These are phyloP conservation scores for Podospora appendiculata DNA, from an alignment of 495 filamentous ascomycete genomes.

Conservation along the genomic window DNA sequence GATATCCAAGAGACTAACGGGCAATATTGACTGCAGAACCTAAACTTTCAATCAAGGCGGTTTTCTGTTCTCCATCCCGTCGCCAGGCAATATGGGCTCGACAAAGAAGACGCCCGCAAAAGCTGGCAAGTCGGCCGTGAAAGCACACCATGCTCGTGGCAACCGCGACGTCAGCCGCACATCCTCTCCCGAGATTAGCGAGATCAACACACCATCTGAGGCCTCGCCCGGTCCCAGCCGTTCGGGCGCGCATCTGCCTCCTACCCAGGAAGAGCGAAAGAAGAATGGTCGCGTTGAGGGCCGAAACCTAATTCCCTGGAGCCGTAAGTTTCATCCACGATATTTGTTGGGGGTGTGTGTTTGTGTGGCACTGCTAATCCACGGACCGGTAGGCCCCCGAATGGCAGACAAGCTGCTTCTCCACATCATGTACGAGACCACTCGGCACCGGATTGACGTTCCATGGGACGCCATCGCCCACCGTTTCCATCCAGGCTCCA, in stretches of 20 bases:
- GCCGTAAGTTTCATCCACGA: constrained; percentile 15
- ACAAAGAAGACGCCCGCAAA: not conserved
- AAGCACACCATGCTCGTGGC: not conserved
- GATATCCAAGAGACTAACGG: no score
- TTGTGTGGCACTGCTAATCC: no score
- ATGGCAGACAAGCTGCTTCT: constrained; percentile 32
- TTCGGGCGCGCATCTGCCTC: not conserved
- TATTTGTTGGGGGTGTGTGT: not conserved
- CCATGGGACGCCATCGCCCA: constrained; percentile 27
- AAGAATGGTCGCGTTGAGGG: constrained; percentile 23
- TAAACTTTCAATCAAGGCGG: no score
- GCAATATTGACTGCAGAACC: no score
- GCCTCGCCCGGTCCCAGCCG: not conserved
- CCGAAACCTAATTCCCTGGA: constrained; percentile 26
- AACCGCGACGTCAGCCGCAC: no score
- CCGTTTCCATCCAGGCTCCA: constrained; percentile 25
- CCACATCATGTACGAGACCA: constrained; percentile 23
- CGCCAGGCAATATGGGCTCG: not conserved
- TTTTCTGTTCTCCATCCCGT: not conserved
- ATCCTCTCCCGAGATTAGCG: not conserved
- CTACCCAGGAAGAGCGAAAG: not conserved
- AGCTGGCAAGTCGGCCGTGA: not conserved
- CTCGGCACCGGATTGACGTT: constrained; percentile 9
- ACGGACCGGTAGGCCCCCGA: constrained; percentile 17
- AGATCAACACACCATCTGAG: not conserved